These are phyloP conservation scores for Mycothermus thermophilus DNA, from an alignment of 495 filamentous ascomycete species.

Conservation along the genomic window DNA sequence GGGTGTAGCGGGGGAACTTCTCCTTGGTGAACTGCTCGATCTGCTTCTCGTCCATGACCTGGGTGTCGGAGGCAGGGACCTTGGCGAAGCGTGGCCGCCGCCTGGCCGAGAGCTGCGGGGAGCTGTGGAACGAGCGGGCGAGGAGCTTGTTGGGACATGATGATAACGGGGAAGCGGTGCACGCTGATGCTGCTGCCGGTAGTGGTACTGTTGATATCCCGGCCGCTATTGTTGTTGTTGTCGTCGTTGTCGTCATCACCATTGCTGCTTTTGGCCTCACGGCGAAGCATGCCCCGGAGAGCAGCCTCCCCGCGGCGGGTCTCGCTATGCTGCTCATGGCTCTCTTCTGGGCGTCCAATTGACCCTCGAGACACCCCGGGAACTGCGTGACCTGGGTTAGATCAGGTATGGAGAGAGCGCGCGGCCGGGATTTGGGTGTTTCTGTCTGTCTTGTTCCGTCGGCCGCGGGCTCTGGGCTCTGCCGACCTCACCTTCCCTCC, in stretches of 20 bases:
- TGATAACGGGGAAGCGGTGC: conserved; percentile 6
- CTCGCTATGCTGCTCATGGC: conserved; percentile 26
- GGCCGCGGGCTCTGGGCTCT: too few species aligned
- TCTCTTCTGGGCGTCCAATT: conserved; percentile 4
- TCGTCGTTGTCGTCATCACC: conserved; percentile 2
- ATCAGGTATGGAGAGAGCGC: too few species aligned
- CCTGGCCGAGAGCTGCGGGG: conserved; percentile 24
- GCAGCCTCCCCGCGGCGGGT: conserved; percentile 19
- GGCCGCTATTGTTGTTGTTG: conserved; percentile 1
- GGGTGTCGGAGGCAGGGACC: conserved; percentile 31
- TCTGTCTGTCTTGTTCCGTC: conserved; percentile 3
- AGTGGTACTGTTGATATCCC: conserved; percentile 9
- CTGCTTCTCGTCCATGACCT: conserved; percentile 24
- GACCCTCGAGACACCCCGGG: conserved; percentile 8
- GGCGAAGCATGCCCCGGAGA: conserved; percentile 12
- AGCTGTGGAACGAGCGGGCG: conserved; percentile 29
- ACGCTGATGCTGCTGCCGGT: conserved; percentile 9
- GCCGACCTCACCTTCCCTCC: too few species aligned
- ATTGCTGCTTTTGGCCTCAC: conserved; percentile 5
- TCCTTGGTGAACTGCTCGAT: conserved; percentile 30
- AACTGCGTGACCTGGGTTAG: conserved; percentile 4
- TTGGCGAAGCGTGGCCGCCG: conserved; percentile 30
- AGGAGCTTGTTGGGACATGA: conserved; percentile 14
- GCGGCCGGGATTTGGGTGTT: background rate
- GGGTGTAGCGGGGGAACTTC: conserved; percentile 49